Evolutionary conservation across 1,284 basidiomycete species (phyloP).

Genomic region (Leccinum glutinopallens): DNA sequence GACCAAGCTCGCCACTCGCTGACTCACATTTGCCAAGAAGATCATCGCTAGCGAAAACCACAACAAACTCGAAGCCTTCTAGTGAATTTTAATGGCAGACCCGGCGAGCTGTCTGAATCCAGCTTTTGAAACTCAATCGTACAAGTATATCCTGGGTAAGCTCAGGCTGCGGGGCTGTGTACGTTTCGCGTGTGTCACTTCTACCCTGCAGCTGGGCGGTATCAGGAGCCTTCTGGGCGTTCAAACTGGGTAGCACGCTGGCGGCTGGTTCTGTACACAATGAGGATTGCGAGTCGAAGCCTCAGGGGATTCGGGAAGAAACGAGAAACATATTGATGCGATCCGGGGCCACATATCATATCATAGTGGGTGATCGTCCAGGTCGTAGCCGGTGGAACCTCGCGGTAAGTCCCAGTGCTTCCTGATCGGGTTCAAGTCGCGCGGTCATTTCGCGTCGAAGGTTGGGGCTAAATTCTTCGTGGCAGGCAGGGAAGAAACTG

Average conservation of each 20-base stretch:
- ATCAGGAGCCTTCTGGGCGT: conserved; percentile 6
- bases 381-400: background rate
- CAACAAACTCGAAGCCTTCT: background rate
- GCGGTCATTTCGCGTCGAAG: conserved; percentile 34
- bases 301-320: background rate
- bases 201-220: background rate
- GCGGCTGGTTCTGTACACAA: background rate
- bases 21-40: conserved; percentile 16
- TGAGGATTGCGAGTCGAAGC: background rate
- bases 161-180: conserved; percentile 17
- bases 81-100: background rate
- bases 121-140: conserved; percentile 2
- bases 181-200: conserved; percentile 13
- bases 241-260: background rate
- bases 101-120: background rate
- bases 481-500: no score
- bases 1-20: conserved; percentile 11
- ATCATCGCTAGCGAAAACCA: conserved; percentile 12
- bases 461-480: conserved; percentile 10
- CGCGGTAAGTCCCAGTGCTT: conserved; percentile 14
- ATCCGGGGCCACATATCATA: background rate
- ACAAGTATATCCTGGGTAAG: conserved; percentile 4
- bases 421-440: conserved; percentile 21
- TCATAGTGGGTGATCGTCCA: background rate
- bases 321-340: background rate